Evolutionary conservation across 179 eudicot genomes (phyloP), one percentile per base, ranked within the genome.

Genomic region (Corrigiola litoralis): DNA sequence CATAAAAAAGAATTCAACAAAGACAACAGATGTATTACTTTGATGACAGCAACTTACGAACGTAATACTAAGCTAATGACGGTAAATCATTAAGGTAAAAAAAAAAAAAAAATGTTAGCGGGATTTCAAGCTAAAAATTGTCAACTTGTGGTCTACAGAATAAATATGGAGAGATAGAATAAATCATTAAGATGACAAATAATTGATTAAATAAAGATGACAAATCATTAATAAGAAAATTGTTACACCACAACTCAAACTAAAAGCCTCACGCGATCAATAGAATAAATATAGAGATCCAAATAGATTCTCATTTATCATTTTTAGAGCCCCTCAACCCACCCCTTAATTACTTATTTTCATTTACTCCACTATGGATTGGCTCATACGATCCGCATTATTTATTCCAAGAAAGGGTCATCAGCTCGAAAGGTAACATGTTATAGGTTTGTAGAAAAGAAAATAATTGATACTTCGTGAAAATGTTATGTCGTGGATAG

Each of bases 1-100:
- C 12, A 66, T 52, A 31, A 45, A 64, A 7, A 58, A 65, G n/a
- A 46, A 49, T 36, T 16, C 38, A 52, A 32, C 23, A 46, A 25
- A 53, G 65, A 31, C 16, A 58, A 20, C 33, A n/a, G n/a, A n/a
- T n/a, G n/a, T n/a, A n/a, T n/a, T n/a, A n/a, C n/a, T n/a, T n/a
- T n/a, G n/a, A n/a, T n/a, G n/a, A n/a, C n/a, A n/a, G n/a, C n/a
- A 41, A 54, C 7, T 17, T 4, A 41, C 20, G 31, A 57, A 9
- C 32, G 41, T 46, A n/a, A n/a, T n/a, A 61, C 5, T 42, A 25
- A 42, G 53, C 14, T 8, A 25, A 52, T 41, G 12, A 29, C 5
- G 12, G 4, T 2, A 54, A 27, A 53, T 28, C 37, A 40, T 42
- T 11, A 52, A 3, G 28, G 10, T 41, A 11, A 59, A 12, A 24